Base-by-base conservation (phyloP, 2,329 filamentous ascomycete species). In the Ceratocystis papillata region DNA sequence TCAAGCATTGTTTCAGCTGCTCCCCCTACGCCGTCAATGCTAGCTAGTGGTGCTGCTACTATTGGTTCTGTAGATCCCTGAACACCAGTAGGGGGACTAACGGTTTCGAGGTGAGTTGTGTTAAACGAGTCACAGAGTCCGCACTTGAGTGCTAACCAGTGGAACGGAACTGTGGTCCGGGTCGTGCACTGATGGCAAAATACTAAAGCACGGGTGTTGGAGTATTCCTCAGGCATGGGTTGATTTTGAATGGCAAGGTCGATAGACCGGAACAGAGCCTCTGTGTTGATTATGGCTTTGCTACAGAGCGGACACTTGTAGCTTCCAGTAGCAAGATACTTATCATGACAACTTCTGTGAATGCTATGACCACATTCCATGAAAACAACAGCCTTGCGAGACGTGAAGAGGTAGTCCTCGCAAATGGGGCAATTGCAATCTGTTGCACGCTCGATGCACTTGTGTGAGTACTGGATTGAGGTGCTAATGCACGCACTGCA, bases 291-390 rank as follows among this genome's bases (percentile, higher is more conserved):
- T n/a, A 96, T 87, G 69, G 89, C 96, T 76, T 94, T 96, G 77
- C 88, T 96, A 81, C 94, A 99, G 62, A 96, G 91, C 0, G 93
- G 94, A 72, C 94, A 99, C 73, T 93, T 95, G 78, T 97, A 99
- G 5, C 92, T 95, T 2, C 85, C 86, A 71, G 87, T 87, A 79
- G 95, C 92, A 45, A 67, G 60, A 73, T 96, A 89, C 71, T 94
- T 84, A 59, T 89, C 84, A 73, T 96, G 94, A 76, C 94, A 99
- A 67, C 84, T 84, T 71, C 88, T 87, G 76, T 99, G 94, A 73
- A 99, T 95, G 72, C 93, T 95, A 74, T 99, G 94, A 1, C 94
- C 94, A 74, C 94, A 99, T 48, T 85, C 84, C 88, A 99, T 94
- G 72, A 96, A 95, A 25, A 96, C 90, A 6, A 97, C 91, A 0